Evolutionary conservation across 805 yeast species (phyloP), one percentile per base, ranked within the genome.

Genomic region (Candida chilensis): DNA sequence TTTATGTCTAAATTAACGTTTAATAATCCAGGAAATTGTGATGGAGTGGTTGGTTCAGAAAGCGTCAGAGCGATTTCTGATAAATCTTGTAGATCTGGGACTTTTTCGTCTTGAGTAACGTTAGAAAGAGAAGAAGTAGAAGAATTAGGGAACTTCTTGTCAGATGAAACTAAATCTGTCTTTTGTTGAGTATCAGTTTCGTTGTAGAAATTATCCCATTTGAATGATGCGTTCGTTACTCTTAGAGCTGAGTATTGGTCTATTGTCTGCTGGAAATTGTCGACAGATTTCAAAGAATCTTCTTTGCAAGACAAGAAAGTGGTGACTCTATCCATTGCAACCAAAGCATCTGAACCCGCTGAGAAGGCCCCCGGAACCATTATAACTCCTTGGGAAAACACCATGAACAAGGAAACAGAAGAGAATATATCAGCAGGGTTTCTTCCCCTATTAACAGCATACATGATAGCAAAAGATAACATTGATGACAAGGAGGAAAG

Each of bases 401-500:
- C 60, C 25, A 60, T 44, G 34, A 57, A 63, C 34, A 64, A 54
- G 3, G 64, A 53, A 35, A 64, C 51, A 1, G 67, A 57, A 6
- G 67, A 52, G 34, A 63, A 63, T n/a, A 62, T 60, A 28, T 48
- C 47, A 16, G 60, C 65, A 6, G 67, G 54, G 19, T 55, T 39
- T 33, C 42, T 51, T 44, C 47, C 45, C 16, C 44, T 50, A 32
- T 65, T 61, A 4, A 73, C 61, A 20, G 69, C 54, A 64, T 64
- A 62, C 57, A 64, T 46, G 7, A 63, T 55, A 5, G 61, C 55
- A 34, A 61, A 63, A n/a, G 68, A 51, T 24, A 60, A 45, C 68
- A 64, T 61, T 5, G 71, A 63, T 17, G 63, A 52, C 29, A 64
- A 43, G 4, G 58, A 50, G 10, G 71, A 67, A 33, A 64, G 50